Conservation (phyloP, 129 eudicot genomes). For the Lonicera japonica region DNA sequence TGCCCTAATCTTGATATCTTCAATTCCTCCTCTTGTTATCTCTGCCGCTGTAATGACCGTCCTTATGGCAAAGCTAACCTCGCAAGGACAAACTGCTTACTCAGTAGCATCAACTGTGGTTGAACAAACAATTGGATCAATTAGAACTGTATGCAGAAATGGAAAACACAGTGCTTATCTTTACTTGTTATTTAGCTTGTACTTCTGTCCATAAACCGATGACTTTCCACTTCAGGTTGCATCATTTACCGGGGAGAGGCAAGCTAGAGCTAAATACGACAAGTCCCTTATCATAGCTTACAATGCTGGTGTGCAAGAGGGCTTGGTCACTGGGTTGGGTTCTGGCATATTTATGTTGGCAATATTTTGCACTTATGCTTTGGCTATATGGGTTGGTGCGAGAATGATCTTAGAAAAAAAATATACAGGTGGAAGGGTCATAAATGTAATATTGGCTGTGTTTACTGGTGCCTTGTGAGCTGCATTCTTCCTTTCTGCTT, state of each 20-base stretch:
- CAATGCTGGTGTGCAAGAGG: constrained; percentile 27
- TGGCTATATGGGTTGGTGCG: constrained; percentile 46
- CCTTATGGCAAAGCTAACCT: constrained; percentile 2
- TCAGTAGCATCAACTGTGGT: constrained; percentile 22
- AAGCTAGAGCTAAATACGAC: constrained; percentile 24
- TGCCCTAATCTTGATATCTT: constrained; percentile 20
- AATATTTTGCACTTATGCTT: constrained; percentile 28
- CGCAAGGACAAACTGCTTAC: constrained; percentile 20
- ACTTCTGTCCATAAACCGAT: background rate
- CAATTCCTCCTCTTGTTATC: constrained; percentile 13
- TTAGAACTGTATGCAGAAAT: constrained; percentile 24
- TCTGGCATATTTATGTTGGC: constrained; percentile 20
- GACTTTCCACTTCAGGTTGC: constrained; percentile 28
- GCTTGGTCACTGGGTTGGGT: constrained; percentile 35
- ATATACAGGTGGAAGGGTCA: constrained; percentile 26
- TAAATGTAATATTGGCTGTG: constrained; percentile 38
- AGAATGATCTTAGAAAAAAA: constrained; percentile 22
- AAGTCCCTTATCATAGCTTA: constrained; percentile 30
- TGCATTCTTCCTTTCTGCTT: background rate
- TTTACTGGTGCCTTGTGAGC: constrained; percentile 42
- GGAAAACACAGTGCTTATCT: too few species aligned
- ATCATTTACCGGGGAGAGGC: constrained; percentile 47
- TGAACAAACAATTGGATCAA: constrained; percentile 25
- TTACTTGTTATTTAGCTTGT: too few species aligned
- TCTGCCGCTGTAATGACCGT: constrained; percentile 17